A percentile compares a stretch with the other conserved stretches of the same genome.
phyloP scores from a whole-genome alignment of 768 basidiomycete genomes.

The Coprinopsis strossmayeri region DNA sequence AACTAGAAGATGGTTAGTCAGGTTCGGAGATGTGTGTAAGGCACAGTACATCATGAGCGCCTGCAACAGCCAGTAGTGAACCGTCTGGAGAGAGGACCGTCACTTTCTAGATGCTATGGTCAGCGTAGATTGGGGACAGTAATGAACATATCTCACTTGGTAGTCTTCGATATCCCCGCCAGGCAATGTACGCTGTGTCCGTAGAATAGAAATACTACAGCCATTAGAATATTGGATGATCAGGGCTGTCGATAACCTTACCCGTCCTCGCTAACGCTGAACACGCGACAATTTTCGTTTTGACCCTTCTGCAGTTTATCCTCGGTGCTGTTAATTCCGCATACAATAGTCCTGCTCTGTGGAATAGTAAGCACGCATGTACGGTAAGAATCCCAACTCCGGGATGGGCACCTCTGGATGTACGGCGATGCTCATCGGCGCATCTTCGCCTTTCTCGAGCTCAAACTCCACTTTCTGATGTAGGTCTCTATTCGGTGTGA shows the following conservation, averaged over 20 bases:
- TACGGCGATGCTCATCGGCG: slow-evolving; percentile 92
- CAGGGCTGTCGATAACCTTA: slow-evolving; percentile 24
- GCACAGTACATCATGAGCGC: slow-evolving; percentile 57
- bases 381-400: slow-evolving; percentile 1
- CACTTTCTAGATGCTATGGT: slow-evolving; percentile 57
- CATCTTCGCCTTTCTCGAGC: slow-evolving; percentile 79
- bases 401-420: slow-evolving; percentile 43
- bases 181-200: slow-evolving; percentile 55
- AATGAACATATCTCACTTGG: slow-evolving; percentile 53
- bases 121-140: slow-evolving; percentile 4
- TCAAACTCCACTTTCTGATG: slow-evolving; percentile 62
- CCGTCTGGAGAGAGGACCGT: slow-evolving; percentile 73
- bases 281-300: slow-evolving; percentile 86
- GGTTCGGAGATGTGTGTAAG: slow-evolving; percentile 3
- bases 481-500: slow-evolving; percentile 46
- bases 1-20: slow-evolving; percentile 32
- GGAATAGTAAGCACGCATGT: background rate
- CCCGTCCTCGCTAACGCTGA: slow-evolving; percentile 51
- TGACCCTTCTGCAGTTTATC: slow-evolving; percentile 54
- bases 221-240: background rate
- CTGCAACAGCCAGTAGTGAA: slow-evolving; percentile 61
- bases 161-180: slow-evolving; percentile 66
- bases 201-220: slow-evolving; percentile 45
- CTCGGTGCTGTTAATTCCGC: slow-evolving; percentile 80
- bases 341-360: slow-evolving; percentile 54